A percentile compares a stretch with the other conserved stretches of the same genome.
These are phyloP conservation scores for Euphorbia tirucalli DNA, from an alignment of 345 rosid genomes.

Conservation along the genomic window DNA sequence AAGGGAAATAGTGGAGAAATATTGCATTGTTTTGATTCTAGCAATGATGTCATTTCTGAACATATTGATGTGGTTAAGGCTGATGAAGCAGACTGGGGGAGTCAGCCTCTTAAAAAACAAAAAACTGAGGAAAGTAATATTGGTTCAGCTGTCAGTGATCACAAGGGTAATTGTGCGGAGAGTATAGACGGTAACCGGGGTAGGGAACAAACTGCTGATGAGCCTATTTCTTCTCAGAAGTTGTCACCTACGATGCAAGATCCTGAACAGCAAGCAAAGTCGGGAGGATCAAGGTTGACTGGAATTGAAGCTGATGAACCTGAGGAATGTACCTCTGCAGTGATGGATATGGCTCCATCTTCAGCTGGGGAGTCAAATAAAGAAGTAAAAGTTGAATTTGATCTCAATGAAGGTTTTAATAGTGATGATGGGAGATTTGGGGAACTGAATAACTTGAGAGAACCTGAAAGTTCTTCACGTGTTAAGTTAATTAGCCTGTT, in stretches of 20 bases:
- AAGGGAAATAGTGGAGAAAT: conserved; percentile 27
- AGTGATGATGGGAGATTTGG: conserved; percentile 53
- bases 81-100: conserved; percentile 20
- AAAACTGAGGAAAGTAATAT: conserved; percentile 31
- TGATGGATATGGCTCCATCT: conserved; percentile 29
- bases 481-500: conserved; percentile 38
- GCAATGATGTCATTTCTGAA: conserved; percentile 21
- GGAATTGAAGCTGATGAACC: conserved; percentile 42
- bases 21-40: conserved; percentile 21
- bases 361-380: conserved; percentile 32
- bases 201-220: conserved; percentile 18
- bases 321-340: conserved; percentile 39
- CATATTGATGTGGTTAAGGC: conserved; percentile 30
- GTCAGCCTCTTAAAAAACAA: conserved; percentile 21
- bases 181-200: conserved; percentile 24
- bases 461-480: conserved; percentile 36
- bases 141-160: conserved; percentile 24
- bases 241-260: conserved; percentile 20
- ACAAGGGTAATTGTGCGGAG: conserved; percentile 34
- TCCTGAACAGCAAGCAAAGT: conserved; percentile 29
- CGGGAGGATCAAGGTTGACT: conserved; percentile 33
- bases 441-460: conserved; percentile 39
- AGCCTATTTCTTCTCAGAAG: conserved; percentile 15
- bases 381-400: conserved; percentile 72
- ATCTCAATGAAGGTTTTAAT: conserved; percentile 73